Base-by-base conservation (phyloP, 73 alveolate genomes). In the Urostyla sp. region DNA sequence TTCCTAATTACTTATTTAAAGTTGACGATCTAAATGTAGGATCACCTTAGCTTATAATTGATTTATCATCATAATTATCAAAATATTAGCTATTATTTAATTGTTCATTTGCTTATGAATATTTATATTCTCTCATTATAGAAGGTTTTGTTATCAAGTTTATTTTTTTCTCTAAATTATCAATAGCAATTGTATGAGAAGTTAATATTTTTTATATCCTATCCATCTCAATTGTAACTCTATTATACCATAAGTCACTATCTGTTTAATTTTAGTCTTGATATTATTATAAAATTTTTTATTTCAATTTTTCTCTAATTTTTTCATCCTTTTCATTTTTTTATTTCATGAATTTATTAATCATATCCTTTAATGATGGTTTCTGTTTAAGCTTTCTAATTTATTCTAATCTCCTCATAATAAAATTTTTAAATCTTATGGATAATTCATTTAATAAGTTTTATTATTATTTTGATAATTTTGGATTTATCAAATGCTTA, bases 191-290 rank as follows among this genome's bases (percentile, higher is more conserved):
- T 10, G 15, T 40, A 10, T 40, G 51, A 11, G 83, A 24, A 21
- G 83, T 59, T 31, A 49, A 27, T 31, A 69, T 69, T 54, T 69
- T 69, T n/a, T 46, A 69, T 28, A 69, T 43, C 48, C 83, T 69
- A 26, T 69, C 83, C 36, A 69, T 46, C 26, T 69, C 44, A 16
- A 69, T 38, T 2, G 49, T n/a, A 49, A 69, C 32, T 49, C 69
- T 69, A 5, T 56, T 31, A 69, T 46, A 69, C 20, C 69, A 46
- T 55, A 15, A 18, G 48, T 69, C 83, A 15, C 49, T 59, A 36
- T 69, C 83, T n/a, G 30, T 49, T 20, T 46, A 59, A 44, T 69
- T 69, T 34, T 69, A 54, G 30, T 46, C 48, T 30, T 69, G 72
- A 48, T 69, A 69, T 32, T 46, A 3, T n/a, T 69, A 40, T 57